Conservation (phyloP, 164 flowering plant genomes). For the Chimonanthus praecox region DNA sequence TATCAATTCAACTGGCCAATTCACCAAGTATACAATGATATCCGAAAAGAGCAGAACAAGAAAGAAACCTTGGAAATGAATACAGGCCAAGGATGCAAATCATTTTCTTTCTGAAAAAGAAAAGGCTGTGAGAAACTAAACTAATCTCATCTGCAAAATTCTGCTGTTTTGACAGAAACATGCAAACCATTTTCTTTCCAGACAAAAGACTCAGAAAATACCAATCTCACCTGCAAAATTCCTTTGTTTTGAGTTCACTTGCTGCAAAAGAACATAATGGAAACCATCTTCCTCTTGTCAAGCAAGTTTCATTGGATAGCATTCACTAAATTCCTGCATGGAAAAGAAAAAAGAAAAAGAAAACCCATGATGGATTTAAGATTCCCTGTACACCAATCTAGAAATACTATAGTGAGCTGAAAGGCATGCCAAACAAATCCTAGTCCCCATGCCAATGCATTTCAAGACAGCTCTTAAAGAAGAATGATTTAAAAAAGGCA, state of each 20-base stretch:
- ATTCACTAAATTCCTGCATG: slow-evolving; percentile 1
- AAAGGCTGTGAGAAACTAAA: background rate
- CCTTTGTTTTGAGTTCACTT: background rate
- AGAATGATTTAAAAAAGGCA: background rate
- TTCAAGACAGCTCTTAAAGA: background rate
- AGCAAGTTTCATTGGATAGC: background rate
- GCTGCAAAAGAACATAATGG: background rate
- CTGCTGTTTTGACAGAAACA: background rate
- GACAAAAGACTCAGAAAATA: no score
- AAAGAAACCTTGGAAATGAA: background rate
- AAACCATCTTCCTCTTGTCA: background rate
- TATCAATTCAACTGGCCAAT: background rate
- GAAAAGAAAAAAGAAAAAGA: background rate
- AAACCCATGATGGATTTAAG: slow-evolving; percentile 5
- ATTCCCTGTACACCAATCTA: slow-evolving; percentile 1
- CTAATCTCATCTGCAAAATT: background rate
- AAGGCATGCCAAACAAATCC: slow-evolving; percentile 3
- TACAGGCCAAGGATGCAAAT: no score
- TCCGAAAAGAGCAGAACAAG: background rate
- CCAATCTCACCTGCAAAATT: slow-evolving; percentile 1
- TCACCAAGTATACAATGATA: background rate
- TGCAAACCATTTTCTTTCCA: no score
- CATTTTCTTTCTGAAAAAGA: no score
- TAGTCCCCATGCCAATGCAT: slow-evolving; percentile 3
- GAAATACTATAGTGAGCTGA: background rate